These are phyloP conservation scores for Mortierella polycephala DNA, from an alignment of 371 early-diverging fungal species.

Conservation along the genomic window DNA sequence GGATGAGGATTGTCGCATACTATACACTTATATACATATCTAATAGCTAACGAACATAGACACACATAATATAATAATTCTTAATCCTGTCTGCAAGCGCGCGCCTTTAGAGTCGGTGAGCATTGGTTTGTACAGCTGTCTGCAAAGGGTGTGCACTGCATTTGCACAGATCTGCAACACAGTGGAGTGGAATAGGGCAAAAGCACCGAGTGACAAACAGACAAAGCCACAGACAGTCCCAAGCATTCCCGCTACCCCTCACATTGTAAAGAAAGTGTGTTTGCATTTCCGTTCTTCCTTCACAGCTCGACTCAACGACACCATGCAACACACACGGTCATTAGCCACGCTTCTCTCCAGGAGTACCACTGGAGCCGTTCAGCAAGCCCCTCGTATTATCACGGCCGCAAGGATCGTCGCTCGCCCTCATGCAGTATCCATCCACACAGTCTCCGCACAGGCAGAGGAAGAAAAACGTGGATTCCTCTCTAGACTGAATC, in stretches of 20 bases:
- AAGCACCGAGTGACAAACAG: too few species aligned
- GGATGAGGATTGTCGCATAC: background rate
- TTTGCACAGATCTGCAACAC: too few species aligned
- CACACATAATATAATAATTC: conserved; percentile 2
- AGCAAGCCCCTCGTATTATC: background rate
- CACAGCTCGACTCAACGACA: background rate
- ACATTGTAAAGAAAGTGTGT: too few species aligned
- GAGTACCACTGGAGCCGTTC: background rate
- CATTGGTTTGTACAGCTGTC: too few species aligned
- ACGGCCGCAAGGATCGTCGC: too few species aligned
- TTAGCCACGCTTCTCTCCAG: conserved; percentile 15
- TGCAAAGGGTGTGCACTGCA: too few species aligned
- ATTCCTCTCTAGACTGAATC: conserved; percentile 50
- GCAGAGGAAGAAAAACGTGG: conserved; percentile 48
- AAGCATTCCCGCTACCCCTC: too few species aligned
- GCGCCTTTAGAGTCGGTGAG: too few species aligned
- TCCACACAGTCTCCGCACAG: conserved; percentile 23
- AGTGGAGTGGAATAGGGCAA: too few species aligned
- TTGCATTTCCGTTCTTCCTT: too few species aligned
- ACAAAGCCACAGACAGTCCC: too few species aligned
- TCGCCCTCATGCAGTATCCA: conserved; percentile 4
- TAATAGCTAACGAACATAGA: background rate
- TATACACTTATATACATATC: background rate
- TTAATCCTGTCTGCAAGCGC: conserved; percentile 11
- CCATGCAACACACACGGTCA: conserved; percentile 28